Evolutionary conservation across 768 basidiomycete genomes (phyloP), one percentile per base, ranked within the genome.

Genomic region (Harrya chromipes): DNA sequence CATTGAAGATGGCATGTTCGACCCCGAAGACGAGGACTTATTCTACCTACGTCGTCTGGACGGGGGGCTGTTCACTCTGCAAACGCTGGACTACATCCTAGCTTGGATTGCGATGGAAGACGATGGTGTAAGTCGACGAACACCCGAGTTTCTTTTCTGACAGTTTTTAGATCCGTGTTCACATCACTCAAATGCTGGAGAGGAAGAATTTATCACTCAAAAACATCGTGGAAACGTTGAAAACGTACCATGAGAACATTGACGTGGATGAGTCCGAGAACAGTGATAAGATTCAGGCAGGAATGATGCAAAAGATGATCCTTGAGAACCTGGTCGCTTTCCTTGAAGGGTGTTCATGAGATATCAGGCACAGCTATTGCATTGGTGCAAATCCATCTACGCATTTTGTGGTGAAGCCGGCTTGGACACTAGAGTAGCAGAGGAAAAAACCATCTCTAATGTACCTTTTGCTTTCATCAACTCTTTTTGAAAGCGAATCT

Each of bases 31-130:
- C 51, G 84, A 88, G 57, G 85, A 90, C 26, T 56, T 78, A 16
- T 88, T 84, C 76, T 97, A 98, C 72, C 72, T 97, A n/a, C 82
- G 85, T 27, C 80, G 87, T 47, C 70, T 98, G 31, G 93, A 97
- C 49, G 83, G 84, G 2, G 97, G 97, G 0, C 69, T 97, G 38
- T 93, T 89, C 63, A 87, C 86, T 2, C 69, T 98, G 8, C 95
- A 98, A 61, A 92, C 85, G 16, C 80, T 92, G 35, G 95, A 98
- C 67, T 97, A 94, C 59, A 88, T 97, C 52, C 70, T 97, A 34
- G 93, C 89, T 6, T 99, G 97, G 97, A 70, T 97, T 23, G 79
- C 83, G 47, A 94, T 97, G 94, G 97, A 99, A 70, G 95, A 98
- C 59, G 95, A 98, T 59, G 97, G 95, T 33, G 97, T 97, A 72